Base-by-base conservation (phyloP, 768 basidiomycete genomes). In the Multifurca ochricompacta region DNA sequence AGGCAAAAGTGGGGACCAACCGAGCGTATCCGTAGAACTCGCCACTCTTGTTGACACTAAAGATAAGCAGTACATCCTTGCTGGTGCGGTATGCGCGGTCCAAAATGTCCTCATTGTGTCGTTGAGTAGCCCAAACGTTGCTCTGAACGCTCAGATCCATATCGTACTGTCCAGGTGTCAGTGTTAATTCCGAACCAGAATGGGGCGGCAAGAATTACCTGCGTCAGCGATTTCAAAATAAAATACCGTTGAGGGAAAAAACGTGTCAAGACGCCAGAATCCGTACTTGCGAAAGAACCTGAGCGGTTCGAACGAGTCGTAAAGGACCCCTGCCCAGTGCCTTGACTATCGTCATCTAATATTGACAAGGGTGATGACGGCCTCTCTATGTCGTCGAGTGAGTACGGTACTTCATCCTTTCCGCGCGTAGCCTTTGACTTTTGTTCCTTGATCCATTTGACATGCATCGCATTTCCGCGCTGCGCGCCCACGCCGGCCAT, bases 81-180 rank as follows among this genome's bases (percentile, higher is more conserved):
- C 86, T 85, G 3, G 91, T 96, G n/a, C 93, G 82, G 68, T 75
- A 98, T 0, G 95, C 94, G 67, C 91, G 91, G 60, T 97, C 92
- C 14, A 96, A 73, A 44, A 95, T 82, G 8, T 80, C 81, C 69
- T 96, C 91, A 63, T 95, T 96, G 70, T 95, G 93, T 61, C 74
- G 77, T 70, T 98, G 95, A 1, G 94, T 97, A 41, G 89, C 87
- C 95, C 95, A 97, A 2, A 88, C 51, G 1, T 88, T 86, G 13
- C 77, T 77, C 65, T 85, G 73, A 23, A 90, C 82, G 66, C 89
- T 91, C 31, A 87, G 70, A 61, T 93, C 84, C 64, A 92, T 69
- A 68, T 90, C 88, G 56, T 74, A 75, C 91, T 91, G 63, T 4
- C 44, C 44, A 31, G 36, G 18, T 5, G 14, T 53, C 18, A 23